These are phyloP conservation scores for Alloteropsis angusta DNA, from an alignment of 202 grass and related monocot genomes.

Conservation along the genomic window DNA sequence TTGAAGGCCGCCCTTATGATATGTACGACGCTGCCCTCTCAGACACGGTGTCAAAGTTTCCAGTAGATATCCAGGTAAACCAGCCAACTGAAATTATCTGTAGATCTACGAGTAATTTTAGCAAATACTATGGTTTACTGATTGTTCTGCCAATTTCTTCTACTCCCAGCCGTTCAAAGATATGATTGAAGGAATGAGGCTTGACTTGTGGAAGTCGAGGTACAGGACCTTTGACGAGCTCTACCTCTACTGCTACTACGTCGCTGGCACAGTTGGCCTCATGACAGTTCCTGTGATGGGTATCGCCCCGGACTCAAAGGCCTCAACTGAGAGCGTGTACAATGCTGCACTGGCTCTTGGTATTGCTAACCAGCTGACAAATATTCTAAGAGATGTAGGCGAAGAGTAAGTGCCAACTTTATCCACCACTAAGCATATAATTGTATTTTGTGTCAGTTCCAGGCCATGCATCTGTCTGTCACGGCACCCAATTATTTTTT, in stretches of 20 bases:
- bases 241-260: constrained; percentile 97
- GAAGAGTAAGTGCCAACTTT: constrained; percentile 64
- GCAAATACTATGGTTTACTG: neutral
- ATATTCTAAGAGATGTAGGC: constrained; percentile 91
- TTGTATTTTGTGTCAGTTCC: neutral
- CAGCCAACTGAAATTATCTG: neutral
- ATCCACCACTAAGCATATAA: neutral
- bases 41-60: constrained; percentile 62
- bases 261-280: constrained; percentile 82
- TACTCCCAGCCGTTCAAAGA: constrained; percentile 82
- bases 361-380: constrained; percentile 92
- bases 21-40: constrained; percentile 81
- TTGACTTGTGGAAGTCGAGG: constrained; percentile 86
- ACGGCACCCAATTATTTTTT: neutral
- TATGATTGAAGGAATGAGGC: constrained; percentile 91
- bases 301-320: constrained; percentile 64
- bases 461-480: neutral
- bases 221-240: constrained; percentile 82
- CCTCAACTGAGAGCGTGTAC: constrained; percentile 66
- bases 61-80: constrained; percentile 81
- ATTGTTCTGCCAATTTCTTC: neutral
- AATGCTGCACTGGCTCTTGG: constrained; percentile 79
- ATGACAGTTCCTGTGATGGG: constrained; percentile 98
- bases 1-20: constrained; percentile 65
- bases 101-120: neutral